Evolutionary conservation across 2,329 filamentous ascomycete species (phyloP), one percentile per base, ranked within the genome.

Genomic region (Tolypocladium tropicale): DNA sequence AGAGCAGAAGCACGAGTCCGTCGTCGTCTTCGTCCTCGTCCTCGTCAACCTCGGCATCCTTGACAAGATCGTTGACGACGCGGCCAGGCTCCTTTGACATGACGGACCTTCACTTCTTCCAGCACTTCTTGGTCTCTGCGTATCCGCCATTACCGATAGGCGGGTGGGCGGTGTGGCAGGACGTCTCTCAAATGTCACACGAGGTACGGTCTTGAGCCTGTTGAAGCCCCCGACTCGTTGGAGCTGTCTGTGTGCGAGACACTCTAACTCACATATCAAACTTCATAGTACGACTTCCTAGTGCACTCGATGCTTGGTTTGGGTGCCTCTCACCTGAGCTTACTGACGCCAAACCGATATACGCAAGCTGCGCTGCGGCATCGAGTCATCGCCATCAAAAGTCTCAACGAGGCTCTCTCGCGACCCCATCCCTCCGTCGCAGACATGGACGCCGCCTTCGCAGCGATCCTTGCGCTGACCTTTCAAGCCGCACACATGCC

Each of bases 61-160:
- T 49, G 43, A 49, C 43, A 3, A 25, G 7, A 18, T 30, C 43
- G 43, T 49, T 30, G 16, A 7, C 43, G 25, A 49, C 25, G 16
- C 25, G 25, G 43, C 43, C 57, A 3, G 60, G 54, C 56, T 61
- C 62, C 28, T 79, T 77, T 58, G 69, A 68, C 36, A 61, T 70
- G 18, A 65, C 75, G 36, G 77, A 81, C 56, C 70, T 81, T 64
- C 70, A 75, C 23, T 78, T 79, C 64, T 80, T 80, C 60, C 76
- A 79, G 53, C 78, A 81, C 59, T 81, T 80, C 59, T 59, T 81
- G 10, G 66, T 76, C 6, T 65, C 72, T 9, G 77, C 77, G 2
- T 74, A 74, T 54, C 73, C 73, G 7, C 64, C 72, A 2, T 53
- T 75, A 0, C 73, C 73, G 2, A 63, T 74, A 12, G 65, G 65